Evolutionary conservation across 148 eudicot genomes (phyloP), one percentile per base, ranked within the genome.

Genomic region (Chenopodium album): DNA sequence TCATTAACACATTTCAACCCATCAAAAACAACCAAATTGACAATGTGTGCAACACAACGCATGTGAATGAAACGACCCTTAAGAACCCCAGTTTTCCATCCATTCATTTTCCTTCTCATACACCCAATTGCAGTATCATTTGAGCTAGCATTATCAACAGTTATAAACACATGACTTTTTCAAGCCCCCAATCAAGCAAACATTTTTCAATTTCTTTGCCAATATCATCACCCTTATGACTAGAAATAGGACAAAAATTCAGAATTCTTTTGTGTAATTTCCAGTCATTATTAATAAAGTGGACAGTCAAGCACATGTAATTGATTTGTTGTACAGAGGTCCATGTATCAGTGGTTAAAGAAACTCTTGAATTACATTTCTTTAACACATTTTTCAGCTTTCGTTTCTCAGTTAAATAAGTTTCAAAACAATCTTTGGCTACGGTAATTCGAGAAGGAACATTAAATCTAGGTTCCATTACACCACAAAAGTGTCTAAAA

Each of bases 331-430:
- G 71, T 56, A 32, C 11, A 3, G 79, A 76, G 7, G 70, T 76
- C 79, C 79, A 76, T 2, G 70, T 34, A 63, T 60, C 68, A 59
- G 68, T 59, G 11, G 68, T 76, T 1, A 76, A 9, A 31, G n/a
- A 59, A 17, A 76, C 68, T 11, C 46, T 76, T 29, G 60, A 62
- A 23, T 52, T 20, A 10, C 34, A 75, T 1, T 10, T 48, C 64
- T 60, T 60, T 19, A 19, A 60, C 0, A 19, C 9, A 60, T 60
- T 11, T 60, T 22, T 63, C 1, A 22, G 28, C 67, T 63, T 63
- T 20, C 3, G 0, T 63, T 63, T 63, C 3, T 23, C 67, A 22
- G 67, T 63, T 11, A 63, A 63, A 5, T 22, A 63, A 6, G 29
- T 4, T 63, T 23, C 29, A 63, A 8, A 63, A 63, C 14, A 63